Conservation (phyloP, 148 eudicot genomes). For the Nyssa sinensis region DNA sequence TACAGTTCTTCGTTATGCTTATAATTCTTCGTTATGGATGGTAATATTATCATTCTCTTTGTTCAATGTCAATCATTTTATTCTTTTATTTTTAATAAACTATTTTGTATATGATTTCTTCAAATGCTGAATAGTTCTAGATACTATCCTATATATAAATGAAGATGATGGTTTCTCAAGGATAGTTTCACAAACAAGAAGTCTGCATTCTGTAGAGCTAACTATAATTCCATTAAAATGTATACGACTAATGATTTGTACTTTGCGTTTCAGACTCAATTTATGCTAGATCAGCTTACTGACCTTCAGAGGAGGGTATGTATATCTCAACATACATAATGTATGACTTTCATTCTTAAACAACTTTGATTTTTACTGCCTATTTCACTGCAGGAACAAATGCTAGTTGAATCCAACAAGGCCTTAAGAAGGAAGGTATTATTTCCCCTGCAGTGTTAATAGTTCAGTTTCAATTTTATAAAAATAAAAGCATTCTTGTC, state of each 20-base stretch:
- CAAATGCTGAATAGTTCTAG: no score
- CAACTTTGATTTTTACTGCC: background rate
- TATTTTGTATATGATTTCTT: no score
- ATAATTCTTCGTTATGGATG: no score
- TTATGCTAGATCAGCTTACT: constrained; percentile 59
- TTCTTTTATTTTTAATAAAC: no score
- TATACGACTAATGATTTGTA: background rate
- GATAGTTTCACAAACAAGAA: background rate
- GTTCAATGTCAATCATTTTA: no score
- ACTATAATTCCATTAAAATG: background rate
- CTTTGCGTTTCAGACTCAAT: constrained; percentile 44
- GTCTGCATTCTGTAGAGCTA: background rate
- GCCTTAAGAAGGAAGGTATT: constrained; percentile 48
- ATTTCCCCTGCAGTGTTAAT: background rate
- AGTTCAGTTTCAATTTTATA: background rate
- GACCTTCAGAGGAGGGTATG: constrained; percentile 56
- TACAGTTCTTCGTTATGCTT: no score
- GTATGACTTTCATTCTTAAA: background rate
- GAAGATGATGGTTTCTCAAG: no score
- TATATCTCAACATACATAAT: background rate
- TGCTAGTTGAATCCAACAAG: constrained; percentile 50
- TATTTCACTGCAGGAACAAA: constrained; percentile 43
- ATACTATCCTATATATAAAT: no score
- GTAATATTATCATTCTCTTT: no score
- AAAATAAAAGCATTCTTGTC: background rate